These are phyloP conservation scores for Zygoascus tannicola DNA, from an alignment of 805 yeast species.

Conservation along the genomic window DNA sequence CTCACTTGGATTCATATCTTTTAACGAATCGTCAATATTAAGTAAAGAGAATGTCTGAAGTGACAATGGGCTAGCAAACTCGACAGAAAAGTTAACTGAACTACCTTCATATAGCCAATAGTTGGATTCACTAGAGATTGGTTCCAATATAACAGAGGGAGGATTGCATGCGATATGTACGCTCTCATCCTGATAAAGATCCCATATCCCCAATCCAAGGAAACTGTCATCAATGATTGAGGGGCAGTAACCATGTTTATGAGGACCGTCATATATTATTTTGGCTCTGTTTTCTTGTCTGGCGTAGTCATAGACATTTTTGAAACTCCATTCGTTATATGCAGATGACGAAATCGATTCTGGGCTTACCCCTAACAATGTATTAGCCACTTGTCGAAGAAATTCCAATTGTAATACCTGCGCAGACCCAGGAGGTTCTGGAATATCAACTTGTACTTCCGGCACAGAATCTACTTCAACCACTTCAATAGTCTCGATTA, in stretches of 20 bases:
- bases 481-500: no score
- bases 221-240: background rate
- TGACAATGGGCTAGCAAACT: background rate
- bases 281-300: background rate
- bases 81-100: background rate
- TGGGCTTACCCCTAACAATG: background rate
- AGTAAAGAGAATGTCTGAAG: background rate
- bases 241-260: background rate
- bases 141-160: background rate
- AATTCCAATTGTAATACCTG: no score
- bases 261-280: background rate
- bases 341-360: no score
- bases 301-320: background rate
- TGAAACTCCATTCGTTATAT: background rate
- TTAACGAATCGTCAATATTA: background rate
- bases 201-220: background rate
- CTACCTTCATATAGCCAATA: background rate
- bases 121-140: background rate
- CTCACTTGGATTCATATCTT: background rate
- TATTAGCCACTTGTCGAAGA: background rate
- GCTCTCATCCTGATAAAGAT: background rate
- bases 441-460: no score
- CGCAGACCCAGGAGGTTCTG: no score
- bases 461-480: no score
- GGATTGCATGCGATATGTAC: background rate